Base-by-base conservation (phyloP, 2,329 filamentous ascomycete genomes). In the Aspergillus tanneri region DNA sequence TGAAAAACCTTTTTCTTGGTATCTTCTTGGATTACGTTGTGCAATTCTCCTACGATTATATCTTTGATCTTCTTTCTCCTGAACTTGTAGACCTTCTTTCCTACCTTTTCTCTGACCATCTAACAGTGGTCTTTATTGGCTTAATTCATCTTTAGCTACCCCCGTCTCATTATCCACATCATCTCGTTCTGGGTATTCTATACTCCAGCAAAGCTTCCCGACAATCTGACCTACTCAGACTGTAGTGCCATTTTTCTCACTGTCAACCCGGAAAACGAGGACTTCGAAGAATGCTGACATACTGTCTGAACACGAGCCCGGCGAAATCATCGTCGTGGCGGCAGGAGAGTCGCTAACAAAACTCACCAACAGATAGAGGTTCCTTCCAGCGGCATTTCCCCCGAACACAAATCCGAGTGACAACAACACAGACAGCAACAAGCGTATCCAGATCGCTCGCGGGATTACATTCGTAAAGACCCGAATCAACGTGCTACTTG, bases 221-320 rank as follows among this genome's bases (percentile, higher is more conserved):
- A 14, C 0, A 56, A 62, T 2, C 72, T 75, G 0, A 57, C 41
- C 0, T 70, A 72, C 50, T 56, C 49, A 1, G 74, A 82, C 28
- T 73, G 76, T 41, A 78, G 77, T 0, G 73, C 81, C 16, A 67
- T 83, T 37, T 59, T 83, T 2, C 77, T 79, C 0, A 82, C 78
- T 0, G 66, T 80, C 3, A 72, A 77, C 10, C 76, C 78, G 0
- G 41, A 56, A 0, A 70, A 71, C 9, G 41, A 36, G 0, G 66
- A 71, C 14, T 79, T 83, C 45, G 37, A 51, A 0, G 66, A 69
- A 11, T 77, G 75, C 43, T 46, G 0, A 71, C 69, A 0, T 68
- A 76, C 2, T 60, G 76, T 1, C 36, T 45, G 1, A 77, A 78
- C 47, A 12, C n/a, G n/a, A 39, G 0, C 77, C 75, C 0, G 53